These are phyloP conservation scores for Glonium stellatum DNA, from an alignment of 495 filamentous ascomycete species.

Conservation along the genomic window DNA sequence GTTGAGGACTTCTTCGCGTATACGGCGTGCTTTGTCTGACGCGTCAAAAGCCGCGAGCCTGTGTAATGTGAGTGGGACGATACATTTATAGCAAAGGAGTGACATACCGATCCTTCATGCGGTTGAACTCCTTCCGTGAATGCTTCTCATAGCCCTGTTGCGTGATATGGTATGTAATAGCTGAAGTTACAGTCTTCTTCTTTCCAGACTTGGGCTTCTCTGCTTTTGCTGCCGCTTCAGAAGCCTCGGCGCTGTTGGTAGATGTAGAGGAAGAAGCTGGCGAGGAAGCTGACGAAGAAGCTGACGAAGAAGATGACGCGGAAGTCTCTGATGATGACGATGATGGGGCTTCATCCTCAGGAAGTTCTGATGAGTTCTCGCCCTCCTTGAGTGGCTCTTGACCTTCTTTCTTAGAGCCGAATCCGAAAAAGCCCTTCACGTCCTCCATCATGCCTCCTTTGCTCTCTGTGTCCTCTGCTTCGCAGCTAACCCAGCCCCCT, in stretches of 20 bases:
- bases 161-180: slow-evolving; percentile 56
- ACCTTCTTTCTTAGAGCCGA: slow-evolving; percentile 76
- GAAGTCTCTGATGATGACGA: slow-evolving; percentile 44
- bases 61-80: slow-evolving; percentile 1
- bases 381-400: slow-evolving; percentile 69
- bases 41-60: slow-evolving; percentile 73
- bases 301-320: slow-evolving; percentile 39
- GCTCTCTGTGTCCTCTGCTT: slow-evolving; percentile 61
- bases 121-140: slow-evolving; percentile 51
- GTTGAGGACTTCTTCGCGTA: slow-evolving; percentile 84
- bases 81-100: not conserved
- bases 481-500: slow-evolving; percentile 73
- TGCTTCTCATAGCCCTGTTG: slow-evolving; percentile 54
- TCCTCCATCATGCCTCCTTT: slow-evolving; percentile 79
- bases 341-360: slow-evolving; percentile 33
- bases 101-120: slow-evolving; percentile 52
- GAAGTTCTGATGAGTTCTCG: slow-evolving; percentile 37
- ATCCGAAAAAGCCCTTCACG: slow-evolving; percentile 90
- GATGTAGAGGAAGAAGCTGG: slow-evolving; percentile 35
- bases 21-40: slow-evolving; percentile 68
- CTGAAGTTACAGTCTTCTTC: slow-evolving; percentile 64
- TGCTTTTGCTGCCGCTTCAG: slow-evolving; percentile 40
- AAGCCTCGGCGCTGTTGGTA: slow-evolving; percentile 14
- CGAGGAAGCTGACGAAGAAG: slow-evolving; percentile 42
- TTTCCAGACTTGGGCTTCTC: slow-evolving; percentile 27